These are phyloP conservation scores for Phlebiopsis gigantea DNA, from an alignment of 768 basidiomycete genomes.

Conservation along the genomic window DNA sequence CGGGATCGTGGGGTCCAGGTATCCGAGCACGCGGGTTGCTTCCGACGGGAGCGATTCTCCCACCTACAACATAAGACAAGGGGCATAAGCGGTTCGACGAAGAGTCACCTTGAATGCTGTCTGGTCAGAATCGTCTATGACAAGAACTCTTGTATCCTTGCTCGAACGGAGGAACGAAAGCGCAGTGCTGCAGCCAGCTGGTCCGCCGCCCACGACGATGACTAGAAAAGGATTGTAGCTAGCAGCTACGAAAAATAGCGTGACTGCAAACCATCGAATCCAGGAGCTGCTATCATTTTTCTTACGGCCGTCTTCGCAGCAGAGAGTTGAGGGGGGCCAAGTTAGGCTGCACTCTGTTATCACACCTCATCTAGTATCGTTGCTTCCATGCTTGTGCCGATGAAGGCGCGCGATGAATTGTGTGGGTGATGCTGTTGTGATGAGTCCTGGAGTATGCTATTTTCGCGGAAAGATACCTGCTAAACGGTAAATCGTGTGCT, in stretches of 20 bases:
- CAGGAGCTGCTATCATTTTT: too few relatives aligned
- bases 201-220: conserved; percentile 1
- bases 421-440: too few relatives aligned
- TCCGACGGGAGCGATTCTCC: conserved; percentile 33
- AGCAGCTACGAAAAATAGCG: too few relatives aligned
- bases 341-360: too few relatives aligned
- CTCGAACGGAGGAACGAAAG: neutral
- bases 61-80: conserved; percentile 19
- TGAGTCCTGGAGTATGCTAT: neutral
- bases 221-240: neutral
- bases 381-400: neutral
- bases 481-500: too few relatives aligned
- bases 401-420: neutral
- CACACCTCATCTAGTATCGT: neutral
- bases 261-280: too few relatives aligned
- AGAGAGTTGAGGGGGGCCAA: too few relatives aligned
- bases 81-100: neutral
- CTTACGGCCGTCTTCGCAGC: too few relatives aligned
- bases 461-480: too few relatives aligned
- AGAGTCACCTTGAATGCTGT: conserved; percentile 25
- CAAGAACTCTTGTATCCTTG: conserved; percentile 3
- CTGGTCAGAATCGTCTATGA: conserved; percentile 30
- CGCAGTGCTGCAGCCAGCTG: neutral
- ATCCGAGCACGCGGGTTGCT: conserved; percentile 19
- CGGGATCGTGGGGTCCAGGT: conserved; percentile 2